Percentiles rank a stretch among this genome's conserved stretches.
Evolutionary conservation across 441 rosid species (phyloP).

Genomic region (Gossypium gossypioides): DNA sequence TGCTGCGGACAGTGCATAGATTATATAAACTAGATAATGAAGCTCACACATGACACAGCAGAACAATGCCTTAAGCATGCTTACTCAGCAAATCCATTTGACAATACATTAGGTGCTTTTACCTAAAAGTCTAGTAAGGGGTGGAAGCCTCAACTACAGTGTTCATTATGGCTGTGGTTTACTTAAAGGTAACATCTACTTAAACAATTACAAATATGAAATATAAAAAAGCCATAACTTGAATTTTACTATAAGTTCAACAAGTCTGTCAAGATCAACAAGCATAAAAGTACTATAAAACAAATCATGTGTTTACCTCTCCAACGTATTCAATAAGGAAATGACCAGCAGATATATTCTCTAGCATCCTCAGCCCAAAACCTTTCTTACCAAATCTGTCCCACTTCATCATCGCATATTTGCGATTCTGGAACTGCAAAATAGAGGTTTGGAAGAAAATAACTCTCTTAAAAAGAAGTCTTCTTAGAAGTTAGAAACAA

Average conservation of each 20-base stretch:
- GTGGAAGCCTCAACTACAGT: background rate
- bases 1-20: background rate
- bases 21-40: background rate
- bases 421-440: conserved; percentile 82
- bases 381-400: conserved; percentile 87
- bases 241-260: background rate
- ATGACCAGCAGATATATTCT: conserved; percentile 58
- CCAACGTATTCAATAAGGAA: conserved; percentile 97
- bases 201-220: background rate
- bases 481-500: conserved; percentile 7
- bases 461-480: conserved; percentile 6
- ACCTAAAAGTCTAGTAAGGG: background rate
- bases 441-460: conserved; percentile 19
- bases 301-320: conserved; percentile 48
- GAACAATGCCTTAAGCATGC: background rate
- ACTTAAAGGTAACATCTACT: background rate
- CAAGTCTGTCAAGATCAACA: background rate
- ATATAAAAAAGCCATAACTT: background rate
- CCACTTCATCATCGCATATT: conserved; percentile 69
- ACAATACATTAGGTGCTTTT: conserved; percentile 1
- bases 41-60: background rate
- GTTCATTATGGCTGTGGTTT: background rate
- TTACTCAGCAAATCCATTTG: background rate
- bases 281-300: background rate
- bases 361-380: conserved; percentile 72